Evolutionary conservation across 441 rosid genomes (phyloP), one percentile per base, ranked within the genome.

Genomic region (Brassica hybrid): DNA sequence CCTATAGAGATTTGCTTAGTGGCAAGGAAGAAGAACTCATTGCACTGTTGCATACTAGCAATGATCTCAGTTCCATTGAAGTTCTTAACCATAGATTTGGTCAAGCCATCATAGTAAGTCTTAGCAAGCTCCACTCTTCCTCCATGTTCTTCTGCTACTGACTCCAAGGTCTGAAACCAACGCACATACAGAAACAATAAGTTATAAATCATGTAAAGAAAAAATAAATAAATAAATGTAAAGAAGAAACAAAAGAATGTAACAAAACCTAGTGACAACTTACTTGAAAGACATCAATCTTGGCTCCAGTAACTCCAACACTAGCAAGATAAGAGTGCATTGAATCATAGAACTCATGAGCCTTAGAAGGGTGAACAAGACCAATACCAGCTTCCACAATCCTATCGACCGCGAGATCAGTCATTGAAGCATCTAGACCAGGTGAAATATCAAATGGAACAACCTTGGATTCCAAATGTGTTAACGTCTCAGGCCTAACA

Each of bases 31-130:
- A 90, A 86, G 84, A 91, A 91, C 75, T 93, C 94, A 41, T 89
- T 91, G 84, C 94, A 88, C n/a, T 91, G 97, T 76, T 91, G 94
- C 98, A 93, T 93, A 84, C 98, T 91, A 14, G 92, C 84, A 63
- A 90, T 84, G 38, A 93, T 56, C 74, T 87, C 95, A 13, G 79
- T 79, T 73, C 95, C 95, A 50, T 84, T 86, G 79, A 93, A 88
- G 80, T 91, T 91, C 83, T 84, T 88, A 32, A 76, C n/a, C 58
- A 88, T 74, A 11, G 98, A 93, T 74, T 86, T 75, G 3, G 88
- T 79, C 13, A 93, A 77, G 5, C 89, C 94, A 64, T 81, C 79
- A 77, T 87, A 93, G 70, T 88, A 90, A 59, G 85, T 81, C 79
- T 91, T 90, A 30, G 86, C 86, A 72, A 89, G 88, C 80, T 89